These are phyloP conservation scores for Nitzschia sp. DNA, from an alignment of 108 stramenopile genomes.

Conservation along the genomic window DNA sequence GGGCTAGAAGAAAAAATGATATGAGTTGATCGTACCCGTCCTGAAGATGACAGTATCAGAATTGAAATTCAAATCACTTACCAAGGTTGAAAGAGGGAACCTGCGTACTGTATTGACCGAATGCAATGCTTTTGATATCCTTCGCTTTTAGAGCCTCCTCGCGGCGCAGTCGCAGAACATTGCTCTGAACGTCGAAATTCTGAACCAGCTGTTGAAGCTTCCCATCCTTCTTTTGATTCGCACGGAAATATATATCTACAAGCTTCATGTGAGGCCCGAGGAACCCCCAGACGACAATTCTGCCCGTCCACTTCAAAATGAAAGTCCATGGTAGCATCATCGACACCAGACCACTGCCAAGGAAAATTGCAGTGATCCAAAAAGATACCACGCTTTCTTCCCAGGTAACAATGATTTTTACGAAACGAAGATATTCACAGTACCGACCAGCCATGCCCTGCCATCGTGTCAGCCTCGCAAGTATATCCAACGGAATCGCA, in stretches of 20 bases:
- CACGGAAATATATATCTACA: constrained; percentile 47
- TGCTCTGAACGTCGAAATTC: constrained; percentile 29
- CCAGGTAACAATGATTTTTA: constrained; percentile 59
- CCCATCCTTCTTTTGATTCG: constrained; percentile 26
- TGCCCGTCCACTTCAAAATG: constrained; percentile 52
- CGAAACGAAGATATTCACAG: constrained; percentile 37
- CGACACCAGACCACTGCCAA: constrained; percentile 45
- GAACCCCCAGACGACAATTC: constrained; percentile 64
- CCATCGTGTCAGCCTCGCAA: constrained; percentile 31
- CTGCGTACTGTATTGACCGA: constrained; percentile 52
- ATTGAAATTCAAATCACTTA: background rate
- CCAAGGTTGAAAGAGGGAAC: constrained; percentile 47
- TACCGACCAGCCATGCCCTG: constrained; percentile 39
- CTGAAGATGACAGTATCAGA: background rate
- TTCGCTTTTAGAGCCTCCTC: constrained; percentile 74
- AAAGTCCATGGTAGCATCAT: constrained; percentile 69
- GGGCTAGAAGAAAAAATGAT: constrained; percentile 30
- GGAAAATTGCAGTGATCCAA: constrained; percentile 55
- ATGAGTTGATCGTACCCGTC: background rate
- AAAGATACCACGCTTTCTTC: constrained; percentile 67
- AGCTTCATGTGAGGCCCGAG: constrained; percentile 76
- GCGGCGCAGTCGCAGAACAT: constrained; percentile 43
- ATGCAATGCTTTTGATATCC: constrained; percentile 58
- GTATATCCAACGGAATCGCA: constrained; percentile 32
- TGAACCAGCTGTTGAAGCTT: constrained; percentile 22